Percentiles rank a stretch among this genome's conserved stretches.
phyloP scores from a whole-genome alignment of 306 rosid species.

The Pterocarpus macrocarpus region DNA sequence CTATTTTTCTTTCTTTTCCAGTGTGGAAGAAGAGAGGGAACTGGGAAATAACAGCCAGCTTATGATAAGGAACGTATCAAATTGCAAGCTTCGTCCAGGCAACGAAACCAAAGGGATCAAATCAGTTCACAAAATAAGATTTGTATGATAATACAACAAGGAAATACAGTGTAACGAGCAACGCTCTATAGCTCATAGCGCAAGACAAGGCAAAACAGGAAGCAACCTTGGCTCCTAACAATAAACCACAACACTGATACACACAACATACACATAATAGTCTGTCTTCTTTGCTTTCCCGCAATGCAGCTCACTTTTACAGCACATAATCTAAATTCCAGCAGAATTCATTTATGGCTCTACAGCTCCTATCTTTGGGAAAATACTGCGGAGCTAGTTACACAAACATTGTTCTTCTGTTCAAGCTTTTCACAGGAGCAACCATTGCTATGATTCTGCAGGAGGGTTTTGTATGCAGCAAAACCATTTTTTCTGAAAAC shows the following conservation, averaged over 20 bases:
- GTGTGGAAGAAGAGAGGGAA: not conserved
- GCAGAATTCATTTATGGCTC: slow-evolving; percentile 51
- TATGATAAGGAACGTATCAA: not conserved
- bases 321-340: slow-evolving; percentile 48
- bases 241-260: slow-evolving; percentile 53
- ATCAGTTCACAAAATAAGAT: not conserved
- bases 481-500: slow-evolving; percentile 78
- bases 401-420: slow-evolving; percentile 52
- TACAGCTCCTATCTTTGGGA: slow-evolving; percentile 53
- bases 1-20: not conserved
- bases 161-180: not conserved
- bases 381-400: slow-evolving; percentile 53
- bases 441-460: slow-evolving; percentile 55
- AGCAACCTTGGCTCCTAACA: slow-evolving; percentile 44
- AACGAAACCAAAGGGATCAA: not conserved
- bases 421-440: slow-evolving; percentile 41
- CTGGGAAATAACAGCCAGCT: slow-evolving; percentile 10
- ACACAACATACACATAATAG: slow-evolving; percentile 56
- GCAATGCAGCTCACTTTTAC: slow-evolving; percentile 60
- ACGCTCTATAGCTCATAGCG: not conserved
- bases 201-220: slow-evolving; percentile 4
- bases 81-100: not conserved
- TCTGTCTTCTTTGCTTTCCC: slow-evolving; percentile 57
- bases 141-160: slow-evolving; percentile 17
- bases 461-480: slow-evolving; percentile 76